A percentile compares a stretch with the other conserved stretches of the same genome.
Evolutionary conservation across 202 grass and related monocot species (phyloP).

Genomic region (Brachypodium distachyon): DNA sequence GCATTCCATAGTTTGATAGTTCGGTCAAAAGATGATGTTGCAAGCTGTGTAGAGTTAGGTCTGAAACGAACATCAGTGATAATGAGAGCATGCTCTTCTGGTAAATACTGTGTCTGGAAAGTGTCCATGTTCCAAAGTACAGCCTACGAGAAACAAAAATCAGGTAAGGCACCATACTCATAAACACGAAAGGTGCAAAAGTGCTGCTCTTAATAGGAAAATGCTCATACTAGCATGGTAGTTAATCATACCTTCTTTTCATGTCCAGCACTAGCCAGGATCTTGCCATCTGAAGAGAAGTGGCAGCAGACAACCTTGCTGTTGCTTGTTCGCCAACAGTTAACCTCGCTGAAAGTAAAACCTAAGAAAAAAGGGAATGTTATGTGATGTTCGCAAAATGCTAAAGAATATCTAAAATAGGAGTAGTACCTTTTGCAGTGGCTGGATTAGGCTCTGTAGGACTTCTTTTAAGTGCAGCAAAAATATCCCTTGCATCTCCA

Average conservation of each 20-base stretch:
- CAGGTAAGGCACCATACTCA: background rate
- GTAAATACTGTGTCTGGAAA: slow-evolving; percentile 71
- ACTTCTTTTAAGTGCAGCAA: slow-evolving; percentile 77
- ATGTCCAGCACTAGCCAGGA: slow-evolving; percentile 93
- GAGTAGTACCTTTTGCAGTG: slow-evolving; percentile 53
- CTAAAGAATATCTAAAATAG: background rate
- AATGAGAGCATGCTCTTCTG: slow-evolving; percentile 62
- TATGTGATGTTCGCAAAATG: slow-evolving; percentile 8
- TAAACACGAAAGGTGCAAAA: slow-evolving; percentile 10
- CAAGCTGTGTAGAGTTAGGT: slow-evolving; percentile 70
- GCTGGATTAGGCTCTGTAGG: slow-evolving; percentile 59
- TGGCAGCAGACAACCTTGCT: slow-evolving; percentile 96
- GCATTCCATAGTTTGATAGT: slow-evolving; percentile 87
- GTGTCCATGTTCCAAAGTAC: slow-evolving; percentile 99
- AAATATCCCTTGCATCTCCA: slow-evolving; percentile 90
- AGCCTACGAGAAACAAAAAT: slow-evolving; percentile 44
- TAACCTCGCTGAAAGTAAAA: slow-evolving; percentile 84
- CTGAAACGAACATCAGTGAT: slow-evolving; percentile 97
- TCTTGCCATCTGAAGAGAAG: slow-evolving; percentile 93
- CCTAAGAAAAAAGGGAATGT: slow-evolving; percentile 32
- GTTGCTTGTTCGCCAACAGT: slow-evolving; percentile 74
- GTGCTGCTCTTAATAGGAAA: background rate
- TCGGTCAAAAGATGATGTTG: slow-evolving; percentile 93
- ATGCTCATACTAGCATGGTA: slow-evolving; percentile 1
- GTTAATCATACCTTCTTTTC: slow-evolving; percentile 75